A percentile compares a stretch with the other conserved stretches of the same genome.
Evolutionary conservation across 1,284 basidiomycete genomes (phyloP).

Genomic region (Volvariella volvacea): DNA sequence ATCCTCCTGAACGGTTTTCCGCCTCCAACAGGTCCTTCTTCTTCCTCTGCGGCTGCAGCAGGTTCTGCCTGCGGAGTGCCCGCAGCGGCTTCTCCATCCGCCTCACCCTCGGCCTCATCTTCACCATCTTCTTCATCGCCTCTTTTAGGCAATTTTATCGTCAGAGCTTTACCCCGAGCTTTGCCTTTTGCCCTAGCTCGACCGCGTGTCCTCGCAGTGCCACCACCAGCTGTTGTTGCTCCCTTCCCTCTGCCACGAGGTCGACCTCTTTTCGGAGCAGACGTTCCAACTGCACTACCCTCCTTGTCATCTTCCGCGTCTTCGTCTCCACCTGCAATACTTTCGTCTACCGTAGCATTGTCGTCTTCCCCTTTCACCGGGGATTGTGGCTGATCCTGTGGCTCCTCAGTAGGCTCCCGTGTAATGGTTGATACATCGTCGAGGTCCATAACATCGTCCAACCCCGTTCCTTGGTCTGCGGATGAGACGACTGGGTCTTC

Average conservation of each 20-base stretch:
- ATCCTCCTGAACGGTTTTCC: conserved; percentile 69
- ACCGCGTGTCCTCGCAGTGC: conserved; percentile 28
- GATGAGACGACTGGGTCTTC: conserved; percentile 16
- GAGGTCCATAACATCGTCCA: neutral
- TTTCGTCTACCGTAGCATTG: conserved; percentile 18
- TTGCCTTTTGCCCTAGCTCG: conserved; percentile 29
- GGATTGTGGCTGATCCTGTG: too few species aligned
- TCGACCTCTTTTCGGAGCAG: conserved; percentile 19
- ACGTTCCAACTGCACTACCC: conserved; percentile 17
- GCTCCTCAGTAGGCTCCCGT: neutral
- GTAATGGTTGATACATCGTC: conserved; percentile 5
- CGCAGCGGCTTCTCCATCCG: conserved; percentile 30
- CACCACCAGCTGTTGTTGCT: conserved; percentile 18
- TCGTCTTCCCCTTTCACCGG: conserved; percentile 15
- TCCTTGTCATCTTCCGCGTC: conserved; percentile 12
- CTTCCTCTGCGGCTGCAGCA: conserved; percentile 38
- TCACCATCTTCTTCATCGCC: conserved; percentile 38
- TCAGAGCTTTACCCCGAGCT: conserved; percentile 27
- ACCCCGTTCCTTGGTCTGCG: conserved; percentile 2
- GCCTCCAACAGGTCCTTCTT: conserved; percentile 41
- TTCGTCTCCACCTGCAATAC: conserved; percentile 9
- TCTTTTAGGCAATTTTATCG: conserved; percentile 40
- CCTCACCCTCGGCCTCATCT: conserved; percentile 29
- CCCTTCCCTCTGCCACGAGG: conserved; percentile 24
- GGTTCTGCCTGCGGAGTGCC: conserved; percentile 35